Conservation (phyloP, 768 basidiomycete genomes). For the Rossbeevera mucosa region DNA sequence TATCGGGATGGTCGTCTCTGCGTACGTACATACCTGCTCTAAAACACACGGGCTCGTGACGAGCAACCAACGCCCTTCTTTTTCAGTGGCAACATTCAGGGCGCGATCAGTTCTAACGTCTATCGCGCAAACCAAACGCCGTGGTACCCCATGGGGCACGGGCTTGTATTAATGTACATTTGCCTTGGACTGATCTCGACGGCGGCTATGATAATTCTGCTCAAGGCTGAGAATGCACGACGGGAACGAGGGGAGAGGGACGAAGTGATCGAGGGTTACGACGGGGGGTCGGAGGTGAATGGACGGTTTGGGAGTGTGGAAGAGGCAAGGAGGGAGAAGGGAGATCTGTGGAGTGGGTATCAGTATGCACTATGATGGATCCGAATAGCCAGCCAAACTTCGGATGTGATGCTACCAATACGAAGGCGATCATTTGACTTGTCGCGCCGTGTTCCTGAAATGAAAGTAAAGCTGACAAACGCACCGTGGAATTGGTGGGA, state of each 20-base stretch:
- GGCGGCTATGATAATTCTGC: conserved; percentile 34
- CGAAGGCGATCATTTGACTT: background rate
- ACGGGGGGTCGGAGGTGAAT: conserved; percentile 42
- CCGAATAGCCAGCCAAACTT: background rate
- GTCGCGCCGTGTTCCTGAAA: background rate
- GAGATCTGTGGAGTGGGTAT: conserved; percentile 74
- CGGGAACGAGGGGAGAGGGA: conserved; percentile 66
- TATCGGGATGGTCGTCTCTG: conserved; percentile 64
- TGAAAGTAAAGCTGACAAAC: background rate
- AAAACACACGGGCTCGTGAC: background rate
- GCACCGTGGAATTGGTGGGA: background rate
- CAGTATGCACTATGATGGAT: conserved; percentile 51
- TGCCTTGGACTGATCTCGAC: conserved; percentile 54
- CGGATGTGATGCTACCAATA: background rate
- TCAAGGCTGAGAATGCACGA: conserved; percentile 58
- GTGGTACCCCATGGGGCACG: conserved; percentile 60
- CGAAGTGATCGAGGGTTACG: conserved; percentile 49
- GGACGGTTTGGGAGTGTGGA: conserved; percentile 54
- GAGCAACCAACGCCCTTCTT: background rate
- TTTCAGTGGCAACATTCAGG: conserved; percentile 64
- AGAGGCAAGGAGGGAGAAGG: conserved; percentile 66
- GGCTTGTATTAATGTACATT: conserved; percentile 71
- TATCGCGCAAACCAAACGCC: conserved; percentile 65
- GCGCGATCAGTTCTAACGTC: conserved; percentile 74
- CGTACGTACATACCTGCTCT: conserved; percentile 35